Evolutionary conservation across 202 grass and related monocot species (phyloP), one percentile per base, ranked within the genome.

Genomic region (Hordeum pubiflorum): DNA sequence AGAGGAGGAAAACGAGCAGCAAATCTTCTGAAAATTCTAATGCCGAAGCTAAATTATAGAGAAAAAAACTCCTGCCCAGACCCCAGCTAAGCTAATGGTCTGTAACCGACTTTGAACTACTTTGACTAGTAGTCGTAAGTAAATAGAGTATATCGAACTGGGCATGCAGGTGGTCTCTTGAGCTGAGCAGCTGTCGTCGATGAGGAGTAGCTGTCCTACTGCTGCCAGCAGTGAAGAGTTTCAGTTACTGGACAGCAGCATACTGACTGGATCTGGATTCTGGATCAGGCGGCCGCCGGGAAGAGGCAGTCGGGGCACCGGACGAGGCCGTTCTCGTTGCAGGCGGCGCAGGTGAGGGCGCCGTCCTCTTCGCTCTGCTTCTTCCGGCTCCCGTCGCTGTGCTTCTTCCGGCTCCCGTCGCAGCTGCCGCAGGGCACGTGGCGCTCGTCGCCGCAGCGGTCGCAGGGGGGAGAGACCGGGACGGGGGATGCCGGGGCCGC

Each of bases 361-460:
- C 79, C 88, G 37, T 86, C 88, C 34, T 84, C 84, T 77, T 55
- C 43, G 79, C 93, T 44, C 11, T 14, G 41, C 12, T 44, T 44
- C 41, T 44, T 93, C 62, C 85, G 76, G 81, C 80, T 91, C 77
- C 91, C 93, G 65, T 83, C 76, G 81, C 82, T 94, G 87, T 90
- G 92, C 34, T 76, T 48, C 83, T 74, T 90, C 57, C 89, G 94
- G 83, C 89, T 97, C 38, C 89, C 91, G 50, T 86, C 78, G 85
- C 91, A 94, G 83, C 64, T 82, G 79, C 79, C 84, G 82, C 91
- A 97, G 0, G 91, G 83, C 69, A 89, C 83, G 83, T 87, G 94
- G 17, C 83, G 79, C 74, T 79, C 69, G 58, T 87, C 94, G 75
- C 59, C 83, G 64, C 91, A 94, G 33, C 64, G 63, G 63, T 17